phyloP scores from a whole-genome alignment of 208 protist species.

The Leishmania mexicana region DNA sequence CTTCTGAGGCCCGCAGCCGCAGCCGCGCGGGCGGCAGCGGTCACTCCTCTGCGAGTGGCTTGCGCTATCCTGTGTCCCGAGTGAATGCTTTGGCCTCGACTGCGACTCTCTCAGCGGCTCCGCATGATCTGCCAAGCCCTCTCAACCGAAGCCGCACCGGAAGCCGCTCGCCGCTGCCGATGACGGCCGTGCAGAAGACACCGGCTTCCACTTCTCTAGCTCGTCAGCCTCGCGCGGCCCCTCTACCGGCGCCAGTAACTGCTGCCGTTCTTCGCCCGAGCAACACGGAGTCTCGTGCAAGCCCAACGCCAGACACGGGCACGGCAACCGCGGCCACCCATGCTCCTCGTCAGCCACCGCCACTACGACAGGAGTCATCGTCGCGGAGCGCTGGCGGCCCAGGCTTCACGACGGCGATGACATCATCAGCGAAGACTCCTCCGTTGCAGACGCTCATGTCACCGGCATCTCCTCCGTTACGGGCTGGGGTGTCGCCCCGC shows the following conservation, averaged over 20 bases:
- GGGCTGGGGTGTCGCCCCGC: constrained; percentile 56
- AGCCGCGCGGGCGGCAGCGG: constrained; percentile 6
- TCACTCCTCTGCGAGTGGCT: not conserved
- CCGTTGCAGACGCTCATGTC: not conserved
- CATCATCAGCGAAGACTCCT: not conserved
- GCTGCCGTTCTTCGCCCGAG: constrained; percentile 6
- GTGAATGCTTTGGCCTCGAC: not conserved
- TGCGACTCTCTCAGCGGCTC: not conserved
- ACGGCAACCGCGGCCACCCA: not conserved
- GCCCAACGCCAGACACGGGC: not conserved
- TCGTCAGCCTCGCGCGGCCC: not conserved
- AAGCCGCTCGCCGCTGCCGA: not conserved
- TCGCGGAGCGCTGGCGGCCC: not conserved
- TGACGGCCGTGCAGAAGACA: not conserved
- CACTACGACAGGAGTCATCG: not conserved
- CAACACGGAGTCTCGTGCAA: not conserved
- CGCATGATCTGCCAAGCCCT: not conserved
- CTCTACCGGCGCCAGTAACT: constrained; percentile 19
- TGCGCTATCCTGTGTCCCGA: constrained; percentile 6
- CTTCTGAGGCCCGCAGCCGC: constrained; percentile 1
- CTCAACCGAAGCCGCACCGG: not conserved
- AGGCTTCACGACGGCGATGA: not conserved
- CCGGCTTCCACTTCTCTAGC: not conserved
- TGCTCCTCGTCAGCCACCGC: constrained; percentile 3
- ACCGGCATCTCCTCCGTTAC: constrained; percentile 44